A percentile compares a stretch with the other conserved stretches of the same genome.
Evolutionary conservation across 2,329 filamentous ascomycete genomes (phyloP).

Genomic region (Domatiomyces catenatus): DNA sequence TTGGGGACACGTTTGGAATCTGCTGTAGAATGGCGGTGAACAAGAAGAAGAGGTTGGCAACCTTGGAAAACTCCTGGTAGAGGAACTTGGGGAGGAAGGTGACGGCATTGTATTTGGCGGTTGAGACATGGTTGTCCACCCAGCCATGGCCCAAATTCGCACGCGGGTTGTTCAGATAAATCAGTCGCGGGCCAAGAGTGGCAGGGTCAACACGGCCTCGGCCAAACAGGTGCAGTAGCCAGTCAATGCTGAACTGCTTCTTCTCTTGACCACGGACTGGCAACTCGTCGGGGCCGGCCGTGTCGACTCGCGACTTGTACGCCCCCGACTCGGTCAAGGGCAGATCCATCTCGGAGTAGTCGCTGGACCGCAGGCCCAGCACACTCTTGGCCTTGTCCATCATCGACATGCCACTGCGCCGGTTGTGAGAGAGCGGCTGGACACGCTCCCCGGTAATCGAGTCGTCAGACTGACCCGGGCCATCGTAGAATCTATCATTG

Average conservation of each 20-base stretch:
- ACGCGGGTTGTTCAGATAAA: conserved; percentile 89
- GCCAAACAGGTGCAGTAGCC: conserved; percentile 72
- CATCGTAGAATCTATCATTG: conserved; percentile 59
- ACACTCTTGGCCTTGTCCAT: conserved; percentile 78
- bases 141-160: conserved; percentile 83
- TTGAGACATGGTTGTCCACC: conserved; percentile 92
- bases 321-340: conserved; percentile 64
- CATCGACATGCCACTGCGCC: conserved; percentile 77
- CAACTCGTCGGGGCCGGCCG: conserved; percentile 27
- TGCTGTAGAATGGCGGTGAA: conserved; percentile 92
- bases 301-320: conserved; percentile 33
- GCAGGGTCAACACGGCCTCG: conserved; percentile 74
- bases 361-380: conserved; percentile 62
- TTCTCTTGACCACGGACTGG: conserved; percentile 28
- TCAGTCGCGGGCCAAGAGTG: conserved; percentile 77
- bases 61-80: conserved; percentile 97
- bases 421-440: conserved; percentile 39
- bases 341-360: conserved; percentile 96
- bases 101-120: conserved; percentile 86
- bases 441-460: conserved; percentile 33
- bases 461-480: conserved; percentile 45
- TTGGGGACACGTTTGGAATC: conserved; percentile 86
- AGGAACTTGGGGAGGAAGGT: conserved; percentile 95
- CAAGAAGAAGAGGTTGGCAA: conserved; percentile 97
- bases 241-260: conserved; percentile 49